Conservation (phyloP, 2,329 filamentous ascomycete genomes). For the Fusarium mangiferae region DNA sequence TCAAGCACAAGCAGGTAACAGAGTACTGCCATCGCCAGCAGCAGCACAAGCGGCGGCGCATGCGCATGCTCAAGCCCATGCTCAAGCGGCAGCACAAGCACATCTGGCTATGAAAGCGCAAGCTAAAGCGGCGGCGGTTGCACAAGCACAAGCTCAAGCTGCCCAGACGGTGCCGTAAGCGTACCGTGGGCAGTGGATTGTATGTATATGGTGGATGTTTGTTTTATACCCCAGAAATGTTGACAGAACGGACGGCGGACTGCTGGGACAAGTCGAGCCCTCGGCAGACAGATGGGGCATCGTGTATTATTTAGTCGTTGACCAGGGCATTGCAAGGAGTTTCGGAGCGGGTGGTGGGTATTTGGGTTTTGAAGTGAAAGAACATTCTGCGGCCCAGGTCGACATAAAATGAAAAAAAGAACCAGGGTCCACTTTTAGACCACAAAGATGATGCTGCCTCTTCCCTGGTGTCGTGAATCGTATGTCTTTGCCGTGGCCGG, state of each 20-base stretch:
- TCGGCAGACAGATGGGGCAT: slow-evolving; percentile 1
- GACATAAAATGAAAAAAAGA: slow-evolving; percentile 39
- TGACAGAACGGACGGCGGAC: slow-evolving; percentile 21
- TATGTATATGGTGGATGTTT: slow-evolving; percentile 42
- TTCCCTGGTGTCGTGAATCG: slow-evolving; percentile 1
- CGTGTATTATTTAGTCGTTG: slow-evolving; percentile 44
- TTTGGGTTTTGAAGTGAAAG: slow-evolving; percentile 42
- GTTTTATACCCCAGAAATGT: slow-evolving; percentile 42
- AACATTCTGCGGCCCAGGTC: slow-evolving; percentile 39
- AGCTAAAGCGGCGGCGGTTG: slow-evolving; percentile 35
- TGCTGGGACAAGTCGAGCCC: slow-evolving; percentile 14
- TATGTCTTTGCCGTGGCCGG: background rate
- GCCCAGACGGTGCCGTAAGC: slow-evolving; percentile 32
- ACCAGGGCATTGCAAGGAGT: slow-evolving; percentile 52
- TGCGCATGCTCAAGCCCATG: slow-evolving; percentile 44
- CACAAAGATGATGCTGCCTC: slow-evolving; percentile 1
- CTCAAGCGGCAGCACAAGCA: slow-evolving; percentile 44
- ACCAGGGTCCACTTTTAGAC: slow-evolving; percentile 32
- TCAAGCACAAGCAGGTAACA: slow-evolving; percentile 37
- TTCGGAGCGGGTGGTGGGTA: slow-evolving; percentile 45
- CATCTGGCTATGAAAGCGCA: slow-evolving; percentile 41
- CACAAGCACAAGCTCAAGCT: slow-evolving; percentile 33
- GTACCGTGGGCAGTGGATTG: slow-evolving; percentile 22
- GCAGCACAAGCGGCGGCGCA: slow-evolving; percentile 36
- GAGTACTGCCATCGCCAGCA: slow-evolving; percentile 43